phyloP scores from a whole-genome alignment of 2,329 filamentous ascomycete genomes.

The Zopfia rhizophila region DNA sequence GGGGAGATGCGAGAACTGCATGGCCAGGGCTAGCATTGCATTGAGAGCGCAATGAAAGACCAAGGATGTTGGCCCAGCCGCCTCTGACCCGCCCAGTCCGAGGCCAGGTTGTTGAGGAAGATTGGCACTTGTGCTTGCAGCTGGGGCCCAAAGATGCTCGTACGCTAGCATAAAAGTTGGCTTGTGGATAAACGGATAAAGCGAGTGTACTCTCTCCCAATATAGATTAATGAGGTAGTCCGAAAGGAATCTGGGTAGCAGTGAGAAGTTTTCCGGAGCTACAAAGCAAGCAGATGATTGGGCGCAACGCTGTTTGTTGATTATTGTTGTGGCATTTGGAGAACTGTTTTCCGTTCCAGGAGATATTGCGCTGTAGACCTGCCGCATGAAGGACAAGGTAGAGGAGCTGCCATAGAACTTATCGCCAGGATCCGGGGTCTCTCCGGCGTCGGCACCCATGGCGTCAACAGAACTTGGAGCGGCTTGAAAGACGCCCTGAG shows the following conservation, averaged over 20 bases:
- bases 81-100: constrained; percentile 16
- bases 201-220: constrained; percentile 16
- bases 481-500: neutral
- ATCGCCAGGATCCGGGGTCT: no score
- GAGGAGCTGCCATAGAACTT: constrained; percentile 18
- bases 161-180: constrained; percentile 14
- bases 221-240: constrained; percentile 15
- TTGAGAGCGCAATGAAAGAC: constrained; percentile 22
- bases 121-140: constrained; percentile 6
- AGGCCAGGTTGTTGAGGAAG: constrained; percentile 3
- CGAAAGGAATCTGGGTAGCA: constrained; percentile 16
- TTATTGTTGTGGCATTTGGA: neutral
- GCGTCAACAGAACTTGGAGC: constrained; percentile 12
- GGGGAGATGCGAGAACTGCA: constrained; percentile 23
- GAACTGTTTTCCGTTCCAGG: constrained; percentile 6
- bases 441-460: constrained; percentile 17
- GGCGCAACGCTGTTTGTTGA: neutral
- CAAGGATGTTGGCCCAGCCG: constrained; percentile 10
- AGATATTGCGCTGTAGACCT: constrained; percentile 18
- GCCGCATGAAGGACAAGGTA: constrained; percentile 16
- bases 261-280: constrained; percentile 16
- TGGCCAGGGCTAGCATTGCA: constrained; percentile 17
- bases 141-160: constrained; percentile 18
- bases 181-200: constrained; percentile 20
- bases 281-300: neutral